Conservation (phyloP, 305 asterid species). For the Fraxinus platypoda region DNA sequence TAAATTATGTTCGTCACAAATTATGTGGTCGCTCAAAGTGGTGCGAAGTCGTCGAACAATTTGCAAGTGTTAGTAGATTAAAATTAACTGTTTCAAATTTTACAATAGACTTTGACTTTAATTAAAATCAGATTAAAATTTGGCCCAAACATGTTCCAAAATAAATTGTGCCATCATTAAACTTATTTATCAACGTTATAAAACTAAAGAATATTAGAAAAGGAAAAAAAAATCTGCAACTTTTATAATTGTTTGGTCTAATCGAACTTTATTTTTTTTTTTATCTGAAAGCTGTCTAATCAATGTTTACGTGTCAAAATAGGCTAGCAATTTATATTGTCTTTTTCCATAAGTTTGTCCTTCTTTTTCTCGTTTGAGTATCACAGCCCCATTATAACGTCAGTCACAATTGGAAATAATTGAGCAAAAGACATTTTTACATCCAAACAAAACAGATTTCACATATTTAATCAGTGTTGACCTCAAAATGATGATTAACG, state of each 20-base stretch:
- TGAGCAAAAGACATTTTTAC: not conserved
- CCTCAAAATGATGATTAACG: no score
- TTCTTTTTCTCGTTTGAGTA: not conserved
- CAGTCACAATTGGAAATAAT: not conserved
- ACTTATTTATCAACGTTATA: no score
- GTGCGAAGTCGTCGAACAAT: not conserved
- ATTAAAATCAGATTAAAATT: no score
- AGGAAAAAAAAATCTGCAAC: not conserved
- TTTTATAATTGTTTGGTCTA: not conserved
- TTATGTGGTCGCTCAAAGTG: not conserved
- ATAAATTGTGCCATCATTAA: not conserved
- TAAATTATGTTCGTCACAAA: not conserved
- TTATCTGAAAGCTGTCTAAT: not conserved
- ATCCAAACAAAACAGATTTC: not conserved
- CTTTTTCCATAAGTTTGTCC: not conserved
- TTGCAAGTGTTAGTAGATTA: not conserved
- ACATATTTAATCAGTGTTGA: no score
- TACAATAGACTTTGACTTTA: no score
- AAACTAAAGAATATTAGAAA: no score
- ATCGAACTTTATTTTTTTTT: no score
- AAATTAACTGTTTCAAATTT: no score
- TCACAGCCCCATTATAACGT: not conserved
- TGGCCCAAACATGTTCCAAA: no score
- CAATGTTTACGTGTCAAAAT: not conserved
- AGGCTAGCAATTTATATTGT: not conserved